A percentile compares a stretch with the other conserved stretches of the same genome.
Evolutionary conservation across 169 alveolate genomes (phyloP).

Genomic region (Plasmodium relictum): DNA sequence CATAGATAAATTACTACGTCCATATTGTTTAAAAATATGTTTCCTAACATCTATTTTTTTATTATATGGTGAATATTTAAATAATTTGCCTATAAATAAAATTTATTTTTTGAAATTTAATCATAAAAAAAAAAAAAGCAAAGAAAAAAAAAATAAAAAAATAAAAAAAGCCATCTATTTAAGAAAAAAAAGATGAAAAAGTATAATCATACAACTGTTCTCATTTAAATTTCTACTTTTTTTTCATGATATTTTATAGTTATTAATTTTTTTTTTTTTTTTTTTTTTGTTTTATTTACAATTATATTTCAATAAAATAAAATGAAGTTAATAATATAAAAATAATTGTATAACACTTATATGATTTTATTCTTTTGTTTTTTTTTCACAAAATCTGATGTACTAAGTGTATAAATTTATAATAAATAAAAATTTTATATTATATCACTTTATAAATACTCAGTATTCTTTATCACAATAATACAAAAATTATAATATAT

Average conservation of each 20-base stretch:
- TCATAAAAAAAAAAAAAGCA: background rate
- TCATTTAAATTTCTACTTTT: background rate
- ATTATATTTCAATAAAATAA: too few species aligned
- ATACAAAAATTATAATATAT: too few species aligned
- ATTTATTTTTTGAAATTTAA: slow-evolving; percentile 12
- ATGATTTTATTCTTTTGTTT: background rate
- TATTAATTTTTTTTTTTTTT: background rate
- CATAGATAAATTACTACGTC: slow-evolving; percentile 71
- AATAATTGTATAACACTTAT: too few species aligned
- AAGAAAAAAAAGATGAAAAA: background rate
- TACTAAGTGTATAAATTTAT: too few species aligned
- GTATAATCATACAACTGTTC: background rate
- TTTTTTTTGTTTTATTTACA: too few species aligned
- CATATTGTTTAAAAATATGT: slow-evolving; percentile 62
- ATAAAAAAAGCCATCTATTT: slow-evolving; percentile 7
- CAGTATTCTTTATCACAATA: too few species aligned
- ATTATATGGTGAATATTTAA: slow-evolving; percentile 50
- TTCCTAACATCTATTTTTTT: slow-evolving; percentile 68
- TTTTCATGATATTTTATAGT: background rate
- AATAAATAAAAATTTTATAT: too few species aligned
- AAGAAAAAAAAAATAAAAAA: slow-evolving; percentile 3
- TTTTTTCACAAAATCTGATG: too few species aligned
- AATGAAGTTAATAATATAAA: too few species aligned
- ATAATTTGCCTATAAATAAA: slow-evolving; percentile 66
- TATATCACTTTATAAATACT: too few species aligned